Base-by-base conservation (phyloP, 345 rosid species). In the Bretschneidera sinensis region DNA sequence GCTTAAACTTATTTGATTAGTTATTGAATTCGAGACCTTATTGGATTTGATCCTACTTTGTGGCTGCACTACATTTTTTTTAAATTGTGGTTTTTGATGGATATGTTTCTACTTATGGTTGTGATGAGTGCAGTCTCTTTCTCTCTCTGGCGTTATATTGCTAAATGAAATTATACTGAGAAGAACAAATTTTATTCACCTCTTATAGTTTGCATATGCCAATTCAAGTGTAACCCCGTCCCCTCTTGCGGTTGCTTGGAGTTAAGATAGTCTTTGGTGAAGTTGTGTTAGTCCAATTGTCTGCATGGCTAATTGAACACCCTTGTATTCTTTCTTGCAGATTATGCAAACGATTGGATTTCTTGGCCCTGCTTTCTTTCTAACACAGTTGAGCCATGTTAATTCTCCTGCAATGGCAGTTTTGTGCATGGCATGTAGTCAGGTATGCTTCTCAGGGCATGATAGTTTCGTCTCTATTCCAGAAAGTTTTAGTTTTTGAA, bases 341-440 rank as follows among this genome's bases (percentile, higher is more conserved):
- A 83, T 92, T 57, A 92, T 92, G 97, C 97, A 92, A 85, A 61
- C 96, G 57, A 76, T 89, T 68, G 98, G 98, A 69, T 92, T 92
- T 80, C 88, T 92, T 34, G 98, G 97, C 64, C 97, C 94, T 62
- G 97, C 97, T 48, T 92, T 92, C 83, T 92, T 89, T 64, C 76
- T 92, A 60, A 92, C 96, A 63, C 98, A 89, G 78, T 71, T 92
- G 80, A 89, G 91, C 84, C 95, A 92, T 70, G 62, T 92, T 47
- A 59, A 92, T 68, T 83, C 96, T 77, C 97, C 98, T 62, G 81
- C 94, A 23, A 82, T 89, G 94, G 89, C 92, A 43, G 84, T 86
- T 48, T 52, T 83, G 20, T 86, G 89, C 76, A 83, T 86, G 92
- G 81, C 92, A 9, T 86, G 92, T 66, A 81, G 92, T 74, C 89